phyloP scores from a whole-genome alignment of 2,329 filamentous ascomycete genomes.

The Clonostachys solani region DNA sequence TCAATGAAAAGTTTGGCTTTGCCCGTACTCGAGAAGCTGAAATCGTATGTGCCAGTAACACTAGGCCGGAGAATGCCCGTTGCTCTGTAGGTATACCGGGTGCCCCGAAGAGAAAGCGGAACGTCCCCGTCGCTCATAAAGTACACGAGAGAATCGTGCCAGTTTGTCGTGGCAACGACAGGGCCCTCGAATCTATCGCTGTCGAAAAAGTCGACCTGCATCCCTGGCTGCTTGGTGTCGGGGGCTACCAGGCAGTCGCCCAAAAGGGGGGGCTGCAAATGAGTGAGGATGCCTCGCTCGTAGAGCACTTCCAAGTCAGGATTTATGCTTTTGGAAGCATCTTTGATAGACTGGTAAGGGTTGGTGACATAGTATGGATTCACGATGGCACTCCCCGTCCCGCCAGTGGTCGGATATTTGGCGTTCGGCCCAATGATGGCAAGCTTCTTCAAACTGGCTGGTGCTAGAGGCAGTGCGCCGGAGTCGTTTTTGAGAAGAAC shows the following conservation, averaged over 20 bases:
- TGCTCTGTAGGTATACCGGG: slow-evolving; percentile 19
- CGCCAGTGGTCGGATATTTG: slow-evolving; percentile 62
- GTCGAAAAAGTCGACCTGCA: neutral
- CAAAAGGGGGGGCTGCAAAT: slow-evolving; percentile 7
- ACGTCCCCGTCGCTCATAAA: slow-evolving; percentile 37
- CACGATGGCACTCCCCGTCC: slow-evolving; percentile 63
- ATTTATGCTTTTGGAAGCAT: neutral
- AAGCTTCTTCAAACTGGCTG: slow-evolving; percentile 46
- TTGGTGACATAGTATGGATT: slow-evolving; percentile 66
- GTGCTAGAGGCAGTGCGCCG: slow-evolving; percentile 52
- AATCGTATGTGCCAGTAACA: slow-evolving; percentile 55
- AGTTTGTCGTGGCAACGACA: slow-evolving; percentile 4
- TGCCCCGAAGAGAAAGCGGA: slow-evolving; percentile 33
- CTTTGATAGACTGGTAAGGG: slow-evolving; percentile 33
- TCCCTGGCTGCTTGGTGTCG: neutral
- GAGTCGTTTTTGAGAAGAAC: slow-evolving; percentile 62
- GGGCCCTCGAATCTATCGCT: slow-evolving; percentile 4
- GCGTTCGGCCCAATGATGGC: slow-evolving; percentile 66
- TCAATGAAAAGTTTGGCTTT: slow-evolving; percentile 58
- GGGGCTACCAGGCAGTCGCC: slow-evolving; percentile 2
- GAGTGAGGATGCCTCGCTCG: slow-evolving; percentile 6
- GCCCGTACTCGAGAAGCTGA: slow-evolving; percentile 65
- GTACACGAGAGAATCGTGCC: slow-evolving; percentile 9
- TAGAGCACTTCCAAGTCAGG: slow-evolving; percentile 5
- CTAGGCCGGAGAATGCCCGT: slow-evolving; percentile 55